These are phyloP conservation scores for Nakazawaea laoshanensis DNA, from an alignment of 805 yeast species.

Conservation along the genomic window DNA sequence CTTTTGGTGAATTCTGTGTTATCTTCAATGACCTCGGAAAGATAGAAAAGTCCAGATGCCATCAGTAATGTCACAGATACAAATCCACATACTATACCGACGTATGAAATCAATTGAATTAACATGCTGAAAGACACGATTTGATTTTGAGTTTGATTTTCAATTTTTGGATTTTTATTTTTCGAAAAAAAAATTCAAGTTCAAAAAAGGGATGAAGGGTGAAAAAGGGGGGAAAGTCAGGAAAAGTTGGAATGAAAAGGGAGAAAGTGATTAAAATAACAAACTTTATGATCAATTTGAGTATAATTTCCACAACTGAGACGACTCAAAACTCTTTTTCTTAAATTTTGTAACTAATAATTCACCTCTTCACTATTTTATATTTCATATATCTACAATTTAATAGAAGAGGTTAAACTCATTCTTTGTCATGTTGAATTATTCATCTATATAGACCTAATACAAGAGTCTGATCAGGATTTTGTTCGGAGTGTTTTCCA, in stretches of 20 bases:
- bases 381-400: too few species aligned
- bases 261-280: too few species aligned
- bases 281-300: too few species aligned
- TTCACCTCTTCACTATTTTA: too few species aligned
- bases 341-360: too few species aligned
- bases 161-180: neutral
- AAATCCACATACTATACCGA: conserved; percentile 57
- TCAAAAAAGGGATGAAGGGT: conserved; percentile 2
- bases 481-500: conserved; percentile 85
- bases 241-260: too few species aligned
- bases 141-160: neutral
- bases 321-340: neutral
- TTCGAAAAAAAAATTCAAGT: neutral
- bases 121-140: conserved; percentile 31
- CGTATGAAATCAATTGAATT: conserved; percentile 46
- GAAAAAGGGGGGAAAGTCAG: too few species aligned
- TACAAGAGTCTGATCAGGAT: conserved; percentile 87
- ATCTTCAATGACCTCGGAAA: conserved; percentile 90
- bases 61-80: conserved; percentile 45
- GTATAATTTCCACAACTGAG: too few species aligned
- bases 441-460: too few species aligned
- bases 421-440: neutral
- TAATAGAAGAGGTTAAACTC: too few species aligned
- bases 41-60: conserved; percentile 89
- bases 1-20: conserved; percentile 80